Percentiles rank a stretch among this genome's conserved stretches.
Evolutionary conservation across 176 grass and related monocot genomes (phyloP).

Genomic region (Olyra latifolia): DNA sequence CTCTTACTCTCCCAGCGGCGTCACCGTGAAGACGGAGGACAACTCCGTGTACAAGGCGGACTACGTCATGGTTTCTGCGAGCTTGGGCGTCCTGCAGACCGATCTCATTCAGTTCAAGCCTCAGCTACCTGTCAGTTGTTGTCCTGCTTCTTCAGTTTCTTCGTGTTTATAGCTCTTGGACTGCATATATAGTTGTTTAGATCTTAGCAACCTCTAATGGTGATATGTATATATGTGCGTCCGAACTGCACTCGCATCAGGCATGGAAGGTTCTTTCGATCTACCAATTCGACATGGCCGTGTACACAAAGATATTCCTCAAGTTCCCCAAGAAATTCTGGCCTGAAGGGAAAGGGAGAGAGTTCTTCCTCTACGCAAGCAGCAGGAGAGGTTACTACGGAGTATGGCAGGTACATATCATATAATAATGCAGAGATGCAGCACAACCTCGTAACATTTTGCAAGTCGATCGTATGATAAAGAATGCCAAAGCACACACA

Average conservation of each 20-base stretch:
- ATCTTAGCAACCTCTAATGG: too few relatives aligned
- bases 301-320: constrained; percentile 89
- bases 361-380: constrained; percentile 73
- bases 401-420: constrained; percentile 47
- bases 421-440: too few relatives aligned
- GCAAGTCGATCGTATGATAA: too few relatives aligned
- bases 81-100: constrained; percentile 65
- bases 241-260: background rate
- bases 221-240: too few relatives aligned
- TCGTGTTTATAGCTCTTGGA: too few relatives aligned
- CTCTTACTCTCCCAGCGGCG: background rate
- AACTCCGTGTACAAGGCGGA: constrained; percentile 43
- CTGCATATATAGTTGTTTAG: too few relatives aligned
- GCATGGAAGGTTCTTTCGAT: constrained; percentile 56
- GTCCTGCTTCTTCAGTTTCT: background rate
- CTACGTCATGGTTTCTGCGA: constrained; percentile 58
- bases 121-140: constrained; percentile 45
- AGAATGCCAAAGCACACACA: too few relatives aligned
- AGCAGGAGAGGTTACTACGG: constrained; percentile 62
- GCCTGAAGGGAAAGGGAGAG: constrained; percentile 55
- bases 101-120: constrained; percentile 61
- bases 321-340: constrained; percentile 73
- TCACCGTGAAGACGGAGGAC: constrained; percentile 53
- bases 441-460: too few relatives aligned
- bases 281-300: constrained; percentile 12